Evolutionary conservation across 140 eudicot genomes (phyloP).

Genomic region (Ambrosia hybrid): DNA sequence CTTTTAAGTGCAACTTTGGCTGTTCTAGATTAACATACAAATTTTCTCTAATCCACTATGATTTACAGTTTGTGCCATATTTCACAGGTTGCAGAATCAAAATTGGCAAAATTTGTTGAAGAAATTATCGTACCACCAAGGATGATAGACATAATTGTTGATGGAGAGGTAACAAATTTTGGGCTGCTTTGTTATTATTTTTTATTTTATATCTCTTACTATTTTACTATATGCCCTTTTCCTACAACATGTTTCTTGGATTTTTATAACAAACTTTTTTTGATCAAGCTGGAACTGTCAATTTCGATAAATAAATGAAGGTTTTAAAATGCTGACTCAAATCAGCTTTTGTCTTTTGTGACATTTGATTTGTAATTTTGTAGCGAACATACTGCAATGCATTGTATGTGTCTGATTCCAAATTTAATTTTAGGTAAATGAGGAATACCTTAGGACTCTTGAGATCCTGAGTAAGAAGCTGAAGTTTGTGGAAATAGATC

Average conservation of each 20-base stretch:
- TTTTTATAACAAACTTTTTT: neutral
- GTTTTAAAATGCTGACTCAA: neutral
- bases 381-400: neutral
- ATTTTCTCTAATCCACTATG: conserved; percentile 10
- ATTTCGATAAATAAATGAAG: neutral
- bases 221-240: too few relatives aligned
- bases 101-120: conserved; percentile 94
- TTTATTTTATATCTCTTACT: neutral
- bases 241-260: neutral
- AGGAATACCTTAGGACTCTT: conserved; percentile 88
- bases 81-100: conserved; percentile 91
- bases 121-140: conserved; percentile 98
- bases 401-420: neutral
- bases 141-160: conserved; percentile 92
- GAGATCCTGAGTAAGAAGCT: conserved; percentile 87
- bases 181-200: conserved; percentile 5
- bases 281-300: neutral
- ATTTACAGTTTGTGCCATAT: conserved; percentile 29
- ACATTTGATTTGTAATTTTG: neutral
- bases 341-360: neutral
- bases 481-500: conserved; percentile 83
- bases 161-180: conserved; percentile 80
- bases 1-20: conserved; percentile 15
- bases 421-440: conserved; percentile 63
- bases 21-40: neutral